Base-by-base conservation (phyloP, 352 stramenopile species). In the Phytophthora constricta region DNA sequence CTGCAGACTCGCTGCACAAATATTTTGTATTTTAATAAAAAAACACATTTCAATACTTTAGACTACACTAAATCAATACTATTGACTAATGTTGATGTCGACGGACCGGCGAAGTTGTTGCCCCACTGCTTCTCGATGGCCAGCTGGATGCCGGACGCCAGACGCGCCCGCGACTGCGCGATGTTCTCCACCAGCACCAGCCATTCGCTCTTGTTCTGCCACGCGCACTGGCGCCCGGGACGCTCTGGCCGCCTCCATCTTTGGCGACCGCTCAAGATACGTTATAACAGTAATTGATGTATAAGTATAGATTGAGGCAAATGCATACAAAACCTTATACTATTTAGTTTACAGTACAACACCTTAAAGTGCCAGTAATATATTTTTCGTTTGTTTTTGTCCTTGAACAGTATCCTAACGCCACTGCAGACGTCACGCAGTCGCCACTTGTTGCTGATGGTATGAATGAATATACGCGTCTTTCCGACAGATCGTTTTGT, bases 51-150 rank as follows among this genome's bases (percentile, higher is more conserved):
- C 3, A 63, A 51, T 42, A 28, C 14, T 39, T 45, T 26, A 62
- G 22, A 69, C 1, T 49, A n/a, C n/a, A n/a, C n/a, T n/a, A n/a
- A n/a, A n/a, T n/a, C n/a, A n/a, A n/a, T n/a, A n/a, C n/a, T n/a
- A n/a, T n/a, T n/a, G n/a, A n/a, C n/a, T n/a, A n/a, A n/a, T n/a
- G 54, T 16, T 51, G 67, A 28, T 14, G n/a, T 8, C 16, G 27
- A n/a, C 33, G 20, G 11, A 91, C 85, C 82, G 0, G 86, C 62
- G 55, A 93, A 93, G 57, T 90, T 89, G 67, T 86, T 82, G 42
- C 83, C 81, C 81, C 86, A 93, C 60, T 90, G 83, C 65, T 90
- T 90, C 68, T 93, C 86, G 41, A 93, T 90, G 17, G 83, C 86
- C 26, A 91, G 58, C 58, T 93, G 83, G 60, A 93, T 93, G 55